Percentiles rank a stretch among this genome's conserved stretches.
Conservation (phyloP, 202 grass and related monocot species). For the Panicum hallii region DNA sequence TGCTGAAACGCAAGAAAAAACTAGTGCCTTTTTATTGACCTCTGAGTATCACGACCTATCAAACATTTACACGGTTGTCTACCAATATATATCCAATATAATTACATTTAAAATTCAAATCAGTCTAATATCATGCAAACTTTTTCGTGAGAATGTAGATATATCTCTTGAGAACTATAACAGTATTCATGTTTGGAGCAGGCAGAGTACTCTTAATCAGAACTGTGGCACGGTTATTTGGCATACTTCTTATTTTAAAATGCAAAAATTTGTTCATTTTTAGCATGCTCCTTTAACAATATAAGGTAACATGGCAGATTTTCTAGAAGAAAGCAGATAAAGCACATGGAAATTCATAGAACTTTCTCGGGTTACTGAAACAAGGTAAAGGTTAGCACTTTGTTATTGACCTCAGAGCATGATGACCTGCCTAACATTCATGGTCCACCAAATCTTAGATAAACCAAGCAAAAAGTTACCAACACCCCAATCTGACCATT, state of each 20-base stretch:
- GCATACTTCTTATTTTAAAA: background rate
- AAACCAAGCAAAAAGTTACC: conserved; percentile 18
- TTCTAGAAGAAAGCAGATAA: conserved; percentile 7
- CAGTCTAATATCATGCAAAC: too few species aligned
- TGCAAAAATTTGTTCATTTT: background rate
- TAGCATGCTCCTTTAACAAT: background rate
- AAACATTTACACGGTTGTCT: background rate
- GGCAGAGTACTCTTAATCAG: background rate
- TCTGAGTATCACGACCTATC: too few species aligned
- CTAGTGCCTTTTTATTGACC: too few species aligned
- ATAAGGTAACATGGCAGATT: background rate
- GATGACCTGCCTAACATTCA: background rate
- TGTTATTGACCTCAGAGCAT: conserved; percentile 10
- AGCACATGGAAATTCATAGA: background rate
- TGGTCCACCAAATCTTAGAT: conserved; percentile 4
- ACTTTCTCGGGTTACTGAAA: conserved; percentile 12
- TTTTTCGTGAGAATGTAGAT: background rate
- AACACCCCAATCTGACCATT: background rate
- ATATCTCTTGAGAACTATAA: background rate
- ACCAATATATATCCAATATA: background rate
- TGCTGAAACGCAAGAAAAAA: too few species aligned
- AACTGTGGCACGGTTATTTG: background rate
- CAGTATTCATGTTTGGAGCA: too few species aligned
- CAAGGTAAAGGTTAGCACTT: background rate
- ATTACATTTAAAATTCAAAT: too few species aligned